A percentile compares a stretch with the other conserved stretches of the same genome.
These are phyloP conservation scores for Suhomyces bolitotheri DNA, from an alignment of 1,139 yeast genomes.

Conservation along the genomic window DNA sequence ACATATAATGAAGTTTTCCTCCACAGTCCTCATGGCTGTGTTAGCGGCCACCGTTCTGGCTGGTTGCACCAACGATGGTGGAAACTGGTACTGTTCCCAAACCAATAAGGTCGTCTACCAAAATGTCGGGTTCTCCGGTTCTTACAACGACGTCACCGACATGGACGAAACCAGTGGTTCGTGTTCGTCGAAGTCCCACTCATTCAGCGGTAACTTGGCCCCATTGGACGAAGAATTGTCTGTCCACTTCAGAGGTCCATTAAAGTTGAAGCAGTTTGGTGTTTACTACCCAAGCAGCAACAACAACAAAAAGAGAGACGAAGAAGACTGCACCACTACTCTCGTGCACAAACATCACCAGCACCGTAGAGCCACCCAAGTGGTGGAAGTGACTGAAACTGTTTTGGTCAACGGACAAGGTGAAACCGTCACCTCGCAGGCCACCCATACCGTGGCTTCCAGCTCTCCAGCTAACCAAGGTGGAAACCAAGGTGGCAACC, in stretches of 20 bases:
- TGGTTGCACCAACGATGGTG: conserved; percentile 50
- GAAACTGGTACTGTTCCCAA: conserved; percentile 80
- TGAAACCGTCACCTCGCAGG: conserved; percentile 37
- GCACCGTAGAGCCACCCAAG: conserved; percentile 61
- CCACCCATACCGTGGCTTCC: conserved; percentile 8
- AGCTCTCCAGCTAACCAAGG: conserved; percentile 10
- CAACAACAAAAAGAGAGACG: conserved; percentile 33
- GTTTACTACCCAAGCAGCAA: conserved; percentile 50
- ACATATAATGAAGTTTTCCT: conserved; percentile 27
- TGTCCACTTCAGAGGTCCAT: conserved; percentile 82
- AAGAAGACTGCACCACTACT: conserved; percentile 40
- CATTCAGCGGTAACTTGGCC: conserved; percentile 62
- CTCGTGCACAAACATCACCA: conserved; percentile 56
- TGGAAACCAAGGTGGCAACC: conserved; percentile 13
- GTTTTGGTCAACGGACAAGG: conserved; percentile 64
- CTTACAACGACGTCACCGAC: conserved; percentile 59
- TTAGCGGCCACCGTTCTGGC: conserved; percentile 34
- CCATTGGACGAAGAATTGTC: conserved; percentile 71
- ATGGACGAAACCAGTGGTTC: conserved; percentile 47
- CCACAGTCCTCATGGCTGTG: conserved; percentile 27
- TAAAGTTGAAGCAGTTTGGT: conserved; percentile 62
- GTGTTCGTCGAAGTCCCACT: conserved; percentile 53
- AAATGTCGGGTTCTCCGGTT: conserved; percentile 68
- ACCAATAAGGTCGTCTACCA: conserved; percentile 68
- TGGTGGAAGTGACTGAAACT: conserved; percentile 74